Evolutionary conservation across 2,329 filamentous ascomycete genomes (phyloP).

Genomic region (Tolypocladium amazonense): DNA sequence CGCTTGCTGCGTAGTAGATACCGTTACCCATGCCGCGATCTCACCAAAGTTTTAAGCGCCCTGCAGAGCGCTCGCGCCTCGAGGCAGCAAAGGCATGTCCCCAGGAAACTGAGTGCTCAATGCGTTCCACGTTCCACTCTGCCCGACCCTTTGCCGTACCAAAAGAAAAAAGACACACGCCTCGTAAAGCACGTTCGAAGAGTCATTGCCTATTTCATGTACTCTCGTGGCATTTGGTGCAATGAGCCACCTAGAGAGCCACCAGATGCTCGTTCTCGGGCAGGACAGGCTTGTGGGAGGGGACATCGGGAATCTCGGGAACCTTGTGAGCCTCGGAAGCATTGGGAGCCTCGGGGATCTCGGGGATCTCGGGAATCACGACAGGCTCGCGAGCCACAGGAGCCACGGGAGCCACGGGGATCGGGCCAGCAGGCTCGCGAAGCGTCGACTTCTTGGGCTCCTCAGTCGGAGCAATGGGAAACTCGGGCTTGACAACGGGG

Average conservation of each 20-base stretch:
- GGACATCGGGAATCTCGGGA: slow-evolving; percentile 5
- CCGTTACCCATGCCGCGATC: background rate
- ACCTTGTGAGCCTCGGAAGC: background rate
- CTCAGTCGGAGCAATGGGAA: slow-evolving; percentile 25
- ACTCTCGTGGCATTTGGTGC: slow-evolving; percentile 15
- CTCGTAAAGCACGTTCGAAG: slow-evolving; percentile 17
- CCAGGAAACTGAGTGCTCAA: slow-evolving; percentile 9
- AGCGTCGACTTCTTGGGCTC: slow-evolving; percentile 17
- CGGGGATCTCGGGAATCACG: too few species aligned
- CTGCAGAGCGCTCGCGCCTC: background rate
- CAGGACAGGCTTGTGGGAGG: slow-evolving; percentile 13
- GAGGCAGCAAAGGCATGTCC: slow-evolving; percentile 10
- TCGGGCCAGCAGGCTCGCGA: slow-evolving; percentile 10
- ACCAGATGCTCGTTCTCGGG: slow-evolving; percentile 16
- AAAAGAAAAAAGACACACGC: slow-evolving; percentile 15
- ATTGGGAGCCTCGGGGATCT: too few species aligned
- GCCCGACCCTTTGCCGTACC: slow-evolving; percentile 12
- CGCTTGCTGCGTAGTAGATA: background rate
- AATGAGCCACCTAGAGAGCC: slow-evolving; percentile 16
- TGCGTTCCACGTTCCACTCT: slow-evolving; percentile 14
- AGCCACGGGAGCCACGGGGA: background rate
- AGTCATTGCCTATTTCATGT: slow-evolving; percentile 14
- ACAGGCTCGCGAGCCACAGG: too few species aligned
- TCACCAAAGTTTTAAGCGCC: background rate
- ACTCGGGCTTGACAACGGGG: slow-evolving; percentile 17